A percentile compares a stretch with the other conserved stretches of the same genome.
Evolutionary conservation across 208 protist species (phyloP).

Genomic region (Crithidia acanthocephali): DNA sequence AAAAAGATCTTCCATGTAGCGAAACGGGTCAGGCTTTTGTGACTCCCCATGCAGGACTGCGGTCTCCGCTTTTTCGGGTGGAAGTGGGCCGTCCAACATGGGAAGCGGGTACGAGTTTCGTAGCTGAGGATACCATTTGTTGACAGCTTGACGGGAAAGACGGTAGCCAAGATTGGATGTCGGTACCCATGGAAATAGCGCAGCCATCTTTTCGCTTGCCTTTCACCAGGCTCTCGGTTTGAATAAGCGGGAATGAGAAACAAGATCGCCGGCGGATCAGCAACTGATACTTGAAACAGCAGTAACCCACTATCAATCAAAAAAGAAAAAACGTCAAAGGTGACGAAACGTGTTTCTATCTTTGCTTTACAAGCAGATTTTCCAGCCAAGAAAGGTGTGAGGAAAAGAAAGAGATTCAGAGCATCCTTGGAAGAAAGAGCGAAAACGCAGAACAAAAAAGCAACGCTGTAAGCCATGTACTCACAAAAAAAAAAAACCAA

Average conservation of each 20-base stretch:
- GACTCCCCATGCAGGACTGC: slow-evolving; percentile 59
- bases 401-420: background rate
- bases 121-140: slow-evolving; percentile 67
- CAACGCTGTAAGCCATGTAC: background rate
- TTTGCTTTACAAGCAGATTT: too few relatives aligned
- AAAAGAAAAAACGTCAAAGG: too few relatives aligned
- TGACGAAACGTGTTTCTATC: too few relatives aligned
- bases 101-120: slow-evolving; percentile 77
- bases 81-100: slow-evolving; percentile 80
- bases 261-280: too few relatives aligned
- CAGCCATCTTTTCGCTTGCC: slow-evolving; percentile 51
- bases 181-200: slow-evolving; percentile 85
- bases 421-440: background rate
- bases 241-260: too few relatives aligned
- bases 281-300: too few relatives aligned
- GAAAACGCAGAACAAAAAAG: background rate
- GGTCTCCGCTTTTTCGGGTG: slow-evolving; percentile 51
- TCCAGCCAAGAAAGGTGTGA: too few relatives aligned
- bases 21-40: slow-evolving; percentile 75
- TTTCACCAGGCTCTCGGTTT: background rate
- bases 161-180: slow-evolving; percentile 65
- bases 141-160: slow-evolving; percentile 54
- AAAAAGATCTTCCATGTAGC: slow-evolving; percentile 91
- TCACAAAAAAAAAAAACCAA: too few relatives aligned
- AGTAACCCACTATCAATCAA: too few relatives aligned